Evolutionary conservation across 164 flowering plant species (phyloP), one percentile per base, ranked within the genome.

Genomic region (Annona squamosa): DNA sequence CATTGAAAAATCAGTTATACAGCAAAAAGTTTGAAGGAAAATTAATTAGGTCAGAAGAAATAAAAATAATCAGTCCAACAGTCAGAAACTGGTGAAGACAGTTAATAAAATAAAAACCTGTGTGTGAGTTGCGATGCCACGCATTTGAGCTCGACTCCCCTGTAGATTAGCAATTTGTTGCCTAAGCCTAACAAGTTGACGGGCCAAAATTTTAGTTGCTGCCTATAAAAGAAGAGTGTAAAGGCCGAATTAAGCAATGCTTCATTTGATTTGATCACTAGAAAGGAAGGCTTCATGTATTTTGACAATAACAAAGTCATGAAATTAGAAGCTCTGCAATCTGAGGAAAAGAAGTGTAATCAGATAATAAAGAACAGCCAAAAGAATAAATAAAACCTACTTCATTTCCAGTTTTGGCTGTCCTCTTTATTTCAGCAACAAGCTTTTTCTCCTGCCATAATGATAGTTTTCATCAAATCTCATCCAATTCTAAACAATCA

Each of bases 361-460:
- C 10, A 46, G 41, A 12, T 52, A 17, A 10, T 37, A 4, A 70
- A n/a, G 44, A 9, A 44, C 37, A 26, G 37, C 37, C 37, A 26
- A 26, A 26, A n/a, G 4, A 4, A 10, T 47, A 2, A 62, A 42
- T 5, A 18, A 41, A 67, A 66, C 17, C 57, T 71, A 89, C 98
- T 90, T 94, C 98, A 80, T 94, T 94, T 74, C 97, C 97, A 19
- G 93, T 89, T 84, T 94, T 94, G 5, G 98, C 98, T 70, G 90
- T 92, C 82, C 82, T 89, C 84, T 94, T 94, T 73, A 92, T 94
- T 84, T 94, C 98, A 73, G 88, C 88, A 75, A 92, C 88, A 73
- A 94, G 92, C 84, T 85, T 92, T 79, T 94, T 94, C 84, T 94
- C 98, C 98, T 94, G 89, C 72, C 69, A 82, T 42, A 65, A 71